Evolutionary conservation across 2,329 filamentous ascomycete genomes (phyloP), one percentile per base, ranked within the genome.

Genomic region (Cordyceps farinosa): DNA sequence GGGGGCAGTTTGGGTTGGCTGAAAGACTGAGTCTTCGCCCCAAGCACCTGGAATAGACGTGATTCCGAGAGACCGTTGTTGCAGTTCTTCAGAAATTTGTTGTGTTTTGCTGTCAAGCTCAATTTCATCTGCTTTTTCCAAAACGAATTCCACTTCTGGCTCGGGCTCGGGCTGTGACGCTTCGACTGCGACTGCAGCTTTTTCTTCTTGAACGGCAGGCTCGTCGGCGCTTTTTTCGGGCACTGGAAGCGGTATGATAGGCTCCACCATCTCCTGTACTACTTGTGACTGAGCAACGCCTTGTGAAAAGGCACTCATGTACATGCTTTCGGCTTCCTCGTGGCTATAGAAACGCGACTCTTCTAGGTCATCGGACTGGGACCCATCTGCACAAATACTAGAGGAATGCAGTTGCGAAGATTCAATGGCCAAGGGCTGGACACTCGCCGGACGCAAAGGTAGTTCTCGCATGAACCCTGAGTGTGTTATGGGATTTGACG

Each of bases 311-410:
- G 87, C 87, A 66, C 87, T 94, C 87, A 92, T 88, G 69, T 95
- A 96, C 87, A 96, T 90, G 73, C 91, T 95, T 70, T 91, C 87
- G 0, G 90, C 90, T 66, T 94, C 90, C 65, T 92, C 89, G 64
- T 92, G 90, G 42, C 85, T 91, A 70, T 90, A 94, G 1, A 92
- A 71, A 47, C 85, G 87, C 5, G 91, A 94, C 66, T 84, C 78
- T 3, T 83, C 75, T 27, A 90, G 76, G 65, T 88, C 85, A 40
- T 85, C 80, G 57, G 40, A 34, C 51, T 34, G 32, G 3, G 57
- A 40, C 13, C 17, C 34, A 15, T 47, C 58, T 42, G 36, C 10
- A 34, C 29, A 54, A 17, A 38, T 8, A 3, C 22, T 30, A 38
- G 45, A n/a, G 15, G 52, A 67, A 7, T 40, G 59, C 22, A 62